These are phyloP conservation scores for Tulasnella sp. DNA, from an alignment of 768 basidiomycete species.

Conservation along the genomic window DNA sequence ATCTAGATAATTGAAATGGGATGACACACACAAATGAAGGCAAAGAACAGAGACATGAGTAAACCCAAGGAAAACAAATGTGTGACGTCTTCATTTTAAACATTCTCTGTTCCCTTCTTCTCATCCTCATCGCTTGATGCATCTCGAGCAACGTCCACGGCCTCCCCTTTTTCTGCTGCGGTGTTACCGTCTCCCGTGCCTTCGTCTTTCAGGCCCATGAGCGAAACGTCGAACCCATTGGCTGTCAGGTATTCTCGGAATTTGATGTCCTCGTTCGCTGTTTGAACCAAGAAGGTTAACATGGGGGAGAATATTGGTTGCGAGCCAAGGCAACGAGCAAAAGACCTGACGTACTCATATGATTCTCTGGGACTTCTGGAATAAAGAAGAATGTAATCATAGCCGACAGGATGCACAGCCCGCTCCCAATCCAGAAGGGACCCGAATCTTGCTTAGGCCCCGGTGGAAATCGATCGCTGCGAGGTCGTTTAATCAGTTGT, in stretches of 20 bases:
- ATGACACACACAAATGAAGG: background rate
- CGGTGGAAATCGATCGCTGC: slow-evolving; percentile 14
- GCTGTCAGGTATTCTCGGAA: slow-evolving; percentile 80
- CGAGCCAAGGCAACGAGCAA: slow-evolving; percentile 16
- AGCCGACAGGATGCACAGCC: slow-evolving; percentile 76
- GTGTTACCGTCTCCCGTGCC: background rate
- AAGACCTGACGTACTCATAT: slow-evolving; percentile 33
- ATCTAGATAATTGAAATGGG: too few relatives aligned
- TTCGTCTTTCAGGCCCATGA: slow-evolving; percentile 51
- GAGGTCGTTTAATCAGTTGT: background rate
- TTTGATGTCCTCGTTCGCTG: slow-evolving; percentile 38
- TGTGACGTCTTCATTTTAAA: background rate
- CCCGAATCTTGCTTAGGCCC: slow-evolving; percentile 64
- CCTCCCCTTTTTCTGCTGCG: background rate
- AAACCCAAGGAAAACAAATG: background rate
- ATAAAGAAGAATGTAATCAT: slow-evolving; percentile 68
- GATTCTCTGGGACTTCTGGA: slow-evolving; percentile 64
- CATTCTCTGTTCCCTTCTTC: background rate
- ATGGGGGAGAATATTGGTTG: background rate
- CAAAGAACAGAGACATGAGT: background rate
- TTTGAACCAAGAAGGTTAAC: background rate
- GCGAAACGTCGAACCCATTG: slow-evolving; percentile 72
- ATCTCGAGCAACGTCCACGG: background rate
- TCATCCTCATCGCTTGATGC: background rate
- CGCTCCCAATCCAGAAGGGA: slow-evolving; percentile 85